Conservation (phyloP, 2,329 filamentous ascomycete genomes). For the Fusarium sp. region DNA sequence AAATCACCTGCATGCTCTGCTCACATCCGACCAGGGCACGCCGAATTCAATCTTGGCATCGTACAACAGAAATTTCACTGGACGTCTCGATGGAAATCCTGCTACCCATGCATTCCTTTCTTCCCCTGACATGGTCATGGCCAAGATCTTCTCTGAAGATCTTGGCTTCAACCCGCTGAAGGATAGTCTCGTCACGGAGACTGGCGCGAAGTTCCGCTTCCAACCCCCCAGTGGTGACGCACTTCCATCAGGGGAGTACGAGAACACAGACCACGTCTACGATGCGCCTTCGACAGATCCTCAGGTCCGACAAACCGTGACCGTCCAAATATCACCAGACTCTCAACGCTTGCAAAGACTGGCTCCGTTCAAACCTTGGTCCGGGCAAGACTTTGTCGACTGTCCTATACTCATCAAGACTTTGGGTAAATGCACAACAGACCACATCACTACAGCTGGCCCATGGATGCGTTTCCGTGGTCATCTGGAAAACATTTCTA, state of each 20-base stretch:
- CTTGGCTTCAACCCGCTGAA: constrained; percentile 44
- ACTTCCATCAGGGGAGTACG: constrained; percentile 69
- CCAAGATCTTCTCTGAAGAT: constrained; percentile 5
- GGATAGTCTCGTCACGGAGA: background rate
- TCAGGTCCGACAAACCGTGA: constrained; percentile 28
- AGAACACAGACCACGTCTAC: constrained; percentile 12
- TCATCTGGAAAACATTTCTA: constrained; percentile 46
- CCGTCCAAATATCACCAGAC: constrained; percentile 37
- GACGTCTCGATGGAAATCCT: constrained; percentile 94
- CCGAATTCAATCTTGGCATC: constrained; percentile 65
- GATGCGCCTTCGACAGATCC: constrained; percentile 44
- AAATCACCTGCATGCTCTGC: accelerated
- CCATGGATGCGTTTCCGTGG: constrained; percentile 55
- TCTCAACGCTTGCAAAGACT: constrained; percentile 6
- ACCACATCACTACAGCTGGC: constrained; percentile 53
- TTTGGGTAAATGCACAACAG: constrained; percentile 53
- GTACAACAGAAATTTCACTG: constrained; percentile 98
- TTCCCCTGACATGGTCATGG: constrained; percentile 13
- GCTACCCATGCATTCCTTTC: constrained; percentile 92
- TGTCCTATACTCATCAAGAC: constrained; percentile 50
- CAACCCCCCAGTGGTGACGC: constrained; percentile 78
- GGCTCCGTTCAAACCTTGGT: constrained; percentile 2
- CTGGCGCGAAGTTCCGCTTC: constrained; percentile 79
- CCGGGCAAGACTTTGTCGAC: constrained; percentile 13
- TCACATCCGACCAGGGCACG: background rate